Percentiles rank a stretch among this genome's conserved stretches.
Conservation (phyloP, 148 eudicot genomes). For the Beta vulgaris region DNA sequence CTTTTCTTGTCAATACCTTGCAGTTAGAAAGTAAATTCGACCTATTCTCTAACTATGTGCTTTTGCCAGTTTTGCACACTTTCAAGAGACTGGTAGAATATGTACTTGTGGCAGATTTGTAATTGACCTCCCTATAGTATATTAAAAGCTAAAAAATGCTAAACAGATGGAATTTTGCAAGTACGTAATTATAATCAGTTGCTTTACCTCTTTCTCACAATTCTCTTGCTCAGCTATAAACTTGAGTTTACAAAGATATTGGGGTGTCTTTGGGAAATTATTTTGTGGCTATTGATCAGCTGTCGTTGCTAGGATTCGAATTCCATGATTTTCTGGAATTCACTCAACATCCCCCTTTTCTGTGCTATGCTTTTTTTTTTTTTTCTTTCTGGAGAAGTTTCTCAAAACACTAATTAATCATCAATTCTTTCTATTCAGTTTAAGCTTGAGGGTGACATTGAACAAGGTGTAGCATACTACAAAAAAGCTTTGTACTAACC, state of each 20-base stretch:
- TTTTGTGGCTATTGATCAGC: neutral
- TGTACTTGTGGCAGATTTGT: neutral
- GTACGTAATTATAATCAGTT: too few relatives aligned
- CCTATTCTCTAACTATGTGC: too few relatives aligned
- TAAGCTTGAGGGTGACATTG: conserved; percentile 89
- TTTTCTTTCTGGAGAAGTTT: conserved; percentile 6
- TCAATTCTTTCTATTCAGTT: conserved; percentile 46
- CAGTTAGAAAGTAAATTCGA: neutral
- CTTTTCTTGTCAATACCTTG: neutral
- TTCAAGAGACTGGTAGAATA: neutral
- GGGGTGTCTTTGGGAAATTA: neutral
- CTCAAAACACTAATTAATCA: conserved; percentile 8
- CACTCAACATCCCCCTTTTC: neutral
- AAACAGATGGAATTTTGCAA: too few relatives aligned
- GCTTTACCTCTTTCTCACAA: neutral
- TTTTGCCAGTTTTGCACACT: neutral
- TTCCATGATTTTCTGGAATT: neutral
- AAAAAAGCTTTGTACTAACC: conserved; percentile 90
- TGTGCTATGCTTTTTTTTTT: neutral
- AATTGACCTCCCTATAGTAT: neutral
- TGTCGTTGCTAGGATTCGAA: neutral
- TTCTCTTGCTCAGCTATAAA: neutral
- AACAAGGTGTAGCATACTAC: conserved; percentile 88
- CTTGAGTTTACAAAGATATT: neutral
- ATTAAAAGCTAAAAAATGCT: too few relatives aligned